phyloP scores from a whole-genome alignment of 2,329 filamentous ascomycete species.

The Trichophyton rubrum region DNA sequence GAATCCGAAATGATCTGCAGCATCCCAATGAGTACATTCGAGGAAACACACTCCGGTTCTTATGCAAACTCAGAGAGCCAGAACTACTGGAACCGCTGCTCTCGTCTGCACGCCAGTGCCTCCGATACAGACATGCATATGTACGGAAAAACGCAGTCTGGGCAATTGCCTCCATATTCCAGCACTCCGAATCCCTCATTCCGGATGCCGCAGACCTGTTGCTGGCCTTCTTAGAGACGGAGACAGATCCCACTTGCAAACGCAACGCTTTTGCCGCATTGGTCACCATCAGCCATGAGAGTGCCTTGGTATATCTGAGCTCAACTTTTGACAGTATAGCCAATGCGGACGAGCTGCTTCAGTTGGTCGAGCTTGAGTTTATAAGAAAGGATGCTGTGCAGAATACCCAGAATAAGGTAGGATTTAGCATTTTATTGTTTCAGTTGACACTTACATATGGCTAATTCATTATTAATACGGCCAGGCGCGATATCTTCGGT shows the following conservation, averaged over 20 bases:
- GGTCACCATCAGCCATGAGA: conserved; percentile 82
- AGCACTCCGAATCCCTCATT: conserved; percentile 81
- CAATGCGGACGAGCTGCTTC: conserved; percentile 85
- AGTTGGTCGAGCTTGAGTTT: conserved; percentile 90
- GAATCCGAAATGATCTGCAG: conserved; percentile 92
- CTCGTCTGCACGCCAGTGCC: conserved; percentile 78
- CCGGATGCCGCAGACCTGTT: conserved; percentile 92
- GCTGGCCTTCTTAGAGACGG: conserved; percentile 72
- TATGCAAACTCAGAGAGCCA: conserved; percentile 88
- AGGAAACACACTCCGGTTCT: conserved; percentile 93
- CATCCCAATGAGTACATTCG: conserved; percentile 97
- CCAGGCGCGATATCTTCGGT: conserved; percentile 73
- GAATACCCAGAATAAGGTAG: conserved; percentile 83
- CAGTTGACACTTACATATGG: not conserved
- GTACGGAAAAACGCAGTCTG: conserved; percentile 97
- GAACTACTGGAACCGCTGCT: conserved; percentile 94
- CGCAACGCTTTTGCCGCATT: conserved; percentile 92
- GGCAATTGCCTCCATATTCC: conserved; percentile 82
- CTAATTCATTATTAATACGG: conserved; percentile 15
- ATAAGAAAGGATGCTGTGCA: conserved; percentile 95
- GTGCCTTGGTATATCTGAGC: conserved; percentile 76
- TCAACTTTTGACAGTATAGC: conserved; percentile 84
- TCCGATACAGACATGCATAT: conserved; percentile 93
- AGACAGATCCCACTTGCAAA: conserved; percentile 93
- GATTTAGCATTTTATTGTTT: not conserved